Evolutionary conservation across 257 asterid genomes (phyloP).

Genomic region (Henckelia pumila): DNA sequence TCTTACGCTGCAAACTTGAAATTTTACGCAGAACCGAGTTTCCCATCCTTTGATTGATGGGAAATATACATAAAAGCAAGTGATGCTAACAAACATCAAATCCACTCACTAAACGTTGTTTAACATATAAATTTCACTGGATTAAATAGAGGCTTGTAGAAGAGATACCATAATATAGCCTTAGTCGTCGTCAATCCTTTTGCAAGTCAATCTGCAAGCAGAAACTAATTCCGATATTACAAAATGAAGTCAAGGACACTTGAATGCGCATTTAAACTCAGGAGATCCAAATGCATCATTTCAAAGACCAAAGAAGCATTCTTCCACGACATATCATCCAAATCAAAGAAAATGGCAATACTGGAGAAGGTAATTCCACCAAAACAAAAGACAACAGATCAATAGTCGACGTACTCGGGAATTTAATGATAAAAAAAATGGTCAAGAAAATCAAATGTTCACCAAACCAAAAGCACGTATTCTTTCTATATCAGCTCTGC

Average conservation of each 20-base stretch:
- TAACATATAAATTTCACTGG: not conserved
- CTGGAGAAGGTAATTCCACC: not conserved
- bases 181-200: not conserved
- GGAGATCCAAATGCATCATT: not conserved
- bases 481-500: no score
- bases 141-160: not conserved
- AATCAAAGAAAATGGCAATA: not conserved
- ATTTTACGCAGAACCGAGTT: no score
- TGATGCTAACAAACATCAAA: not conserved
- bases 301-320: no score
- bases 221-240: not conserved
- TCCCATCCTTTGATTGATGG: no score
- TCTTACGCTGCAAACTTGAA: no score
- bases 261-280: no score
- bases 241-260: no score
- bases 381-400: not conserved
- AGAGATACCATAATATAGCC: constrained; percentile 14
- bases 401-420: not conserved
- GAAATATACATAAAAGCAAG: not conserved
- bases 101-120: not conserved
- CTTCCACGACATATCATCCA: not conserved
- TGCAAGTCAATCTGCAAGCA: not conserved
- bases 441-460: not conserved
- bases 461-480: no score
- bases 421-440: no score